Conservation (phyloP, 352 stramenopile genomes). For the Phytopythium delawarense region DNA sequence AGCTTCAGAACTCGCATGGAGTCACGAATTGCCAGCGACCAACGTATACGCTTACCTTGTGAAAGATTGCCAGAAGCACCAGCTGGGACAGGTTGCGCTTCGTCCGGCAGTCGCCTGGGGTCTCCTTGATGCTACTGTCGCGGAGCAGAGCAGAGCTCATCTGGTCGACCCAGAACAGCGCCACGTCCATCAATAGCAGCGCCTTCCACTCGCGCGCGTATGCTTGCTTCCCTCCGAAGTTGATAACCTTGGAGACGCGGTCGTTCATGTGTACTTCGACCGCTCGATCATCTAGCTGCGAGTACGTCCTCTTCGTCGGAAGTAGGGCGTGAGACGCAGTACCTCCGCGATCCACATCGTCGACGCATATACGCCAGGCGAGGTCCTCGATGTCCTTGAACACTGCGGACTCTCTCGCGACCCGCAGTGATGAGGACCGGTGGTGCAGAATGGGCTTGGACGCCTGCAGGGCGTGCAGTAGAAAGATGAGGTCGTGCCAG, state of each 20-base stretch:
- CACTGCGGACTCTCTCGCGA: slow-evolving; percentile 41
- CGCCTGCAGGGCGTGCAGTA: slow-evolving; percentile 69
- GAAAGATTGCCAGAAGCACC: slow-evolving; percentile 36
- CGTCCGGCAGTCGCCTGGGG: slow-evolving; percentile 3
- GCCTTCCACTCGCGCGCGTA: slow-evolving; percentile 77
- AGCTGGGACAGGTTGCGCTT: slow-evolving; percentile 19
- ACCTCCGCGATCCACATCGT: neutral
- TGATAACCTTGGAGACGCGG: slow-evolving; percentile 35
- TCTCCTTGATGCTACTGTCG: slow-evolving; percentile 9
- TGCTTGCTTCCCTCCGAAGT: slow-evolving; percentile 63
- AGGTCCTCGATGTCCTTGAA: slow-evolving; percentile 48
- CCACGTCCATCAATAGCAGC: slow-evolving; percentile 66
- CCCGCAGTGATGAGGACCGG: slow-evolving; percentile 42
- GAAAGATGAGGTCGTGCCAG: slow-evolving; percentile 57
- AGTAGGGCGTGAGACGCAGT: slow-evolving; percentile 1
- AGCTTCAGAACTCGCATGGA: neutral
- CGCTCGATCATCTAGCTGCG: slow-evolving; percentile 8
- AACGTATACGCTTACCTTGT: slow-evolving; percentile 21
- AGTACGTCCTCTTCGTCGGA: neutral
- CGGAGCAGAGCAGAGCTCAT: neutral
- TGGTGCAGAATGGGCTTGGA: slow-evolving; percentile 81
- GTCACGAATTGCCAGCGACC: neutral
- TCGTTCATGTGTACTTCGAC: slow-evolving; percentile 26
- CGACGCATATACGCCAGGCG: slow-evolving; percentile 15
- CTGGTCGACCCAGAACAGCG: slow-evolving; percentile 54